Evolutionary conservation across 768 basidiomycete species (phyloP).

Genomic region (Boletus eberwhitei): DNA sequence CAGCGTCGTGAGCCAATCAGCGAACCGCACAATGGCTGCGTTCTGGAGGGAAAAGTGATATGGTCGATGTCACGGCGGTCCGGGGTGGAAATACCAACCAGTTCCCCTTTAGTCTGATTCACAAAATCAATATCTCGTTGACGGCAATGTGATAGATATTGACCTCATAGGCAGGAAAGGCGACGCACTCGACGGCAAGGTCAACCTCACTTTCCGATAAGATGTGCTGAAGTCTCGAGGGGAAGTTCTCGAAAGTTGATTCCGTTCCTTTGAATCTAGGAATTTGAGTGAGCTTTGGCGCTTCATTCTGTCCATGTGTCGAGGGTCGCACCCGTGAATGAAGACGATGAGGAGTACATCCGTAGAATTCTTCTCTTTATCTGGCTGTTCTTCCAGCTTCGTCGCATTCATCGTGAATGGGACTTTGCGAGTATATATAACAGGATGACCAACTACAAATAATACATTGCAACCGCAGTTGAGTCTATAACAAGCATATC

Average conservation of each 20-base stretch:
- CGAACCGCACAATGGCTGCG: constrained; percentile 79
- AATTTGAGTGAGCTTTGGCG: constrained; percentile 2
- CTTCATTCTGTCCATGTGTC: background rate
- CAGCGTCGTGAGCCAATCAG: constrained; percentile 89
- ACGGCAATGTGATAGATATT: constrained; percentile 8
- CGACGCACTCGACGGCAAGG: constrained; percentile 62
- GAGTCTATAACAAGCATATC: background rate
- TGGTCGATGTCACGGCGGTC: background rate
- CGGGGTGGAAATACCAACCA: constrained; percentile 50
- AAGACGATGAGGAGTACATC: constrained; percentile 69
- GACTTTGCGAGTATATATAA: constrained; percentile 11
- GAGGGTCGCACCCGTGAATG: constrained; percentile 64
- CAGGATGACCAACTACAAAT: background rate
- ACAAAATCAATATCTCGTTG: constrained; percentile 11
- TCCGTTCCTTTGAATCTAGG: constrained; percentile 58
- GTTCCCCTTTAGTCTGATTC: constrained; percentile 81
- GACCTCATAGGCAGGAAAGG: constrained; percentile 91
- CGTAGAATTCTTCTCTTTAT: constrained; percentile 2
- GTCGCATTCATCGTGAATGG: constrained; percentile 10
- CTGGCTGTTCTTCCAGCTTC: constrained; percentile 5
- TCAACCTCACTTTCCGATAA: constrained; percentile 61
- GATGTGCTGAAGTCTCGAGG: constrained; percentile 73
- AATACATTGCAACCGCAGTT: background rate
- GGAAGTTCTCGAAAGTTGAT: constrained; percentile 74
- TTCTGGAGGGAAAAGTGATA: constrained; percentile 41